Evolutionary conservation across 2,329 filamentous ascomycete genomes (phyloP), one percentile per base, ranked within the genome.

Genomic region (Aspergillus uvarum): DNA sequence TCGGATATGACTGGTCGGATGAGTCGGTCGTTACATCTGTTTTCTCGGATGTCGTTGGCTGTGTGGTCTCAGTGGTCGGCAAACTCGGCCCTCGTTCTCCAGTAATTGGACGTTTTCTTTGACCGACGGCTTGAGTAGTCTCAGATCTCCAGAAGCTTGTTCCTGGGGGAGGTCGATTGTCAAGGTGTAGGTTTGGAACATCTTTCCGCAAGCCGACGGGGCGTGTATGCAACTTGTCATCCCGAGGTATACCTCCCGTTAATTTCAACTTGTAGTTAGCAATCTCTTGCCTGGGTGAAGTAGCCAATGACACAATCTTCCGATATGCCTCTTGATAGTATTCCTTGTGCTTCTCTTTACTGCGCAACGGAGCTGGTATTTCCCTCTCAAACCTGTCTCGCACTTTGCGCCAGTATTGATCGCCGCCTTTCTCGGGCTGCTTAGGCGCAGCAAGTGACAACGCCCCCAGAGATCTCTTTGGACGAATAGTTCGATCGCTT

Each of bases 171-270:
- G 35, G 67, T 51, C 44, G 57, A 47, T 56, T 62, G 50, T 69
- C 72, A 53, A 69, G 59, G 48, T 62, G 72, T 10, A 77, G 75
- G 35, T 71, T 77, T 5, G 77, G 66, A 6, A 79, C 71, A 5
- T 74, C 73, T 1, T 76, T 75, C 55, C 72, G 77, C 22, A 72
- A 67, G 59, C 73, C 78, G 11, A 68, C 69, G 29, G 71, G 74
- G 53, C 72, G 63, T 1, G 35, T 49, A 5, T 32, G 51, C 12
- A 42, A 12, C 21, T 62, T 61, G 14, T 60, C 59, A 6, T 51
- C 54, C 8, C 59, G 55, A 19, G 56, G 47, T 38, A 44, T 49
- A 47, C 44, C 51, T 47, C 58, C 59, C 2, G 59, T 50, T 48
- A 59, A 52, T 51, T 64, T 70, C 49, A 55, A 61, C n/a, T 62